A percentile compares a stretch with the other conserved stretches of the same genome.
Conservation (phyloP, 2,329 filamentous ascomycete genomes). For the Cladosporium sp. region DNA sequence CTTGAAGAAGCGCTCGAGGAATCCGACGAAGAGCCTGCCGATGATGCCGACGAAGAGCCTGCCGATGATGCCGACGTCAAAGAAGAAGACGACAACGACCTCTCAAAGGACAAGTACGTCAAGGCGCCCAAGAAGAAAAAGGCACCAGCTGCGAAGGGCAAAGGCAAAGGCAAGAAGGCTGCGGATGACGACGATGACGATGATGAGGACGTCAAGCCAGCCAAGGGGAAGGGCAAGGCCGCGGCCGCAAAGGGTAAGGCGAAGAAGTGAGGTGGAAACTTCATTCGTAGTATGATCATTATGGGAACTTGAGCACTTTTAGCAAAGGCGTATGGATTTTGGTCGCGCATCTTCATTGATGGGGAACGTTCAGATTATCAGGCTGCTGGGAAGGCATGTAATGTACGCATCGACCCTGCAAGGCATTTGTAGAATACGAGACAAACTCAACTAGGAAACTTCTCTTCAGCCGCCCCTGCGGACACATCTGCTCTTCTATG, state of each 20-base stretch:
- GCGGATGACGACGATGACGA: slow-evolving; percentile 69
- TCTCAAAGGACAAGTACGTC: slow-evolving; percentile 95
- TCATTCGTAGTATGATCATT: no score
- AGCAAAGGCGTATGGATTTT: no score
- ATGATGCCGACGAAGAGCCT: slow-evolving; percentile 15
- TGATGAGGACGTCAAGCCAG: slow-evolving; percentile 37
- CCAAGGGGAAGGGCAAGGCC: slow-evolving; percentile 39
- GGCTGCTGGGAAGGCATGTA: no score
- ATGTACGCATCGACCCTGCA: no score
- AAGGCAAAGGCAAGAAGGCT: slow-evolving; percentile 43
- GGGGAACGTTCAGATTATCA: no score
- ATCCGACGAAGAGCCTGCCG: slow-evolving; percentile 61
- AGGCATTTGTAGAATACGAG: no score
- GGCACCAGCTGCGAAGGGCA: slow-evolving; percentile 44
- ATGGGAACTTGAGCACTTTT: no score
- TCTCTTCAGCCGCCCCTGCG: no score
- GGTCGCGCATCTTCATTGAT: no score
- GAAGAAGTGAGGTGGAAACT: slow-evolving; percentile 7
- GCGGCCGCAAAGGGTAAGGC: slow-evolving; percentile 5
- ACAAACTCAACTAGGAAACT: no score
- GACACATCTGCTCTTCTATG: no score
- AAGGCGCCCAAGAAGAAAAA: slow-evolving; percentile 77
- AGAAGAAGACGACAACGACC: slow-evolving; percentile 67
- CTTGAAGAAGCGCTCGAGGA: slow-evolving; percentile 95
- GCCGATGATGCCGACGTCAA: slow-evolving; percentile 41